Percentiles rank a stretch among this genome's conserved stretches.
These are phyloP conservation scores for Ceratocystis albifundus DNA, from an alignment of 2,329 filamentous ascomycete genomes.

Conservation along the genomic window DNA sequence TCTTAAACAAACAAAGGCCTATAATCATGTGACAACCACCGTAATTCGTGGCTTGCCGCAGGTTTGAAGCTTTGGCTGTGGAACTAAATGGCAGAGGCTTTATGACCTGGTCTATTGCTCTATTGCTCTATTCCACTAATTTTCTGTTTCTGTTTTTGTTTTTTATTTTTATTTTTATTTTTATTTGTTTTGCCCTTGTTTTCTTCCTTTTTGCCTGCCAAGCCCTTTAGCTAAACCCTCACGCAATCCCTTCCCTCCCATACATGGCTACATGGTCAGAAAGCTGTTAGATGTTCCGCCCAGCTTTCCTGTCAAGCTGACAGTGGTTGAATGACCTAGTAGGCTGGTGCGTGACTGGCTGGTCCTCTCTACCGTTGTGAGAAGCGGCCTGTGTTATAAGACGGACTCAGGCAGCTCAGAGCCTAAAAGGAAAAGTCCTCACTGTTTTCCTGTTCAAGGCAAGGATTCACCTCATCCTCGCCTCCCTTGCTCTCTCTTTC, in stretches of 20 bases:
- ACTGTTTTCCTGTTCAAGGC: neutral
- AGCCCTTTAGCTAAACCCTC: neutral
- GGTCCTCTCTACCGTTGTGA: neutral
- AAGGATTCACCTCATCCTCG: slow-evolving; percentile 7
- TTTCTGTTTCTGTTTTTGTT: neutral
- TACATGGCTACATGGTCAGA: neutral
- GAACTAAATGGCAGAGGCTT: neutral
- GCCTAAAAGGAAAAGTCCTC: slow-evolving; percentile 10
- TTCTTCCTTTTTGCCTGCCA: neutral
- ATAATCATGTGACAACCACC: neutral
- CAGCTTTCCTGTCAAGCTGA: neutral
- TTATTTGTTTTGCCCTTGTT: neutral
- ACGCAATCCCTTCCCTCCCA: neutral
- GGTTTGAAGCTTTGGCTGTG: neutral
- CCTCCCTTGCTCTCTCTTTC: neutral
- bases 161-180: no score
- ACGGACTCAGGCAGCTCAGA: neutral
- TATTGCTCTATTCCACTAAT: neutral
- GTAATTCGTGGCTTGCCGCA: neutral
- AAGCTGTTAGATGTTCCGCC: neutral
- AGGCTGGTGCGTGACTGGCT: neutral
- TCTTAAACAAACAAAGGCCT: neutral
- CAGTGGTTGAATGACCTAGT: neutral
- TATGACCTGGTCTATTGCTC: neutral
- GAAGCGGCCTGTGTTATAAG: slow-evolving; percentile 4